Evolutionary conservation across 352 stramenopile species (phyloP), one percentile per base, ranked within the genome.

Genomic region (Phytopythium montanum): DNA sequence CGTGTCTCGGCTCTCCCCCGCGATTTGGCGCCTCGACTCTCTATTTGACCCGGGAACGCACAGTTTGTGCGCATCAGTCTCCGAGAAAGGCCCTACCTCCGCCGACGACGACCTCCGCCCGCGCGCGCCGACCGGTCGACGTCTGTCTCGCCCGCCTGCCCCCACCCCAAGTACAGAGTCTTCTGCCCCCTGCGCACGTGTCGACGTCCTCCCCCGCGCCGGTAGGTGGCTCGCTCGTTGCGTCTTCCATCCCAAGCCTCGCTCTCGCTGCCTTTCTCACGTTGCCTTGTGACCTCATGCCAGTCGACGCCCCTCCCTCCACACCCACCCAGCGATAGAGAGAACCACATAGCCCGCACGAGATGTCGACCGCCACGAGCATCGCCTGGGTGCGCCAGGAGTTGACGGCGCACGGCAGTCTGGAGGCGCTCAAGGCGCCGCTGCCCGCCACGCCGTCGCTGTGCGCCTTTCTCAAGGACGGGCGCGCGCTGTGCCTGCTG

Each of bases 391-490:
- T 92, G 56, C 69, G 69, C 31, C 60, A 71, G 57, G 81, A 92
- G 69, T 62, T 92, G 25, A 62, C 68, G 56, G 38, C 63, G 9
- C 66, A 72, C 36, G 66, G 68, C 33, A 59, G 63, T 48, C 68
- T 71, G 10, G 52, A 70, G 29, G 54, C 65, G 34, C 68, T 79
- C 13, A 54, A 64, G 23, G 72, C 71, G 23, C 62, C 77, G 18
- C 57, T 75, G 2, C 29, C 54, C 6, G 52, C 73, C 1, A 66
- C 68, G 41, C 70, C 69, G 23, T 73, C 65, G 34, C 72, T 94
- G 18, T 94, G 81, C 60, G 76, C 75, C 56, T 90, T 81, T 61
- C 62, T 94, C 44, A 86, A 80, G 57, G 85, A 94, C 56, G 85
- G 85, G 42, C 85, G 85, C 51, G 85, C 81, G 64, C 67, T 94